Percentiles rank a stretch among this genome's conserved stretches.
Conservation (phyloP, 1,284 basidiomycete genomes). For the Ustilago vetiveriae region DNA sequence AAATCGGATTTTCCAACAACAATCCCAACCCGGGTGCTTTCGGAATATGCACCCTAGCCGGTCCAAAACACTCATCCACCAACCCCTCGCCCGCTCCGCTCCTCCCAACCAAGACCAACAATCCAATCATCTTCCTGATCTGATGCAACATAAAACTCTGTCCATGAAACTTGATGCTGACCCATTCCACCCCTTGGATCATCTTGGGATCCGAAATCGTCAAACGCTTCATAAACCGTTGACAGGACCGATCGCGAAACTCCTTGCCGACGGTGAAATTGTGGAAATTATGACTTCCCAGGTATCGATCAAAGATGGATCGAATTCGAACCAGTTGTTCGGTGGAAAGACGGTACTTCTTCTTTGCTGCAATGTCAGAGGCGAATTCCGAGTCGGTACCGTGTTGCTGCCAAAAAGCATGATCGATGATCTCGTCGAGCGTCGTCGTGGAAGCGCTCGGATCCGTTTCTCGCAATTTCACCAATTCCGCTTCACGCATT, state of each 20-base stretch:
- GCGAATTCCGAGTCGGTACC: conserved; percentile 41
- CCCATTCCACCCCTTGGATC: conserved; percentile 92
- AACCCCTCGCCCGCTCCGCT: conserved; percentile 54
- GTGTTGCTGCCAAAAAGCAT: conserved; percentile 62
- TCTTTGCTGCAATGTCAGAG: conserved; percentile 58
- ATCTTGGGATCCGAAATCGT: conserved; percentile 70
- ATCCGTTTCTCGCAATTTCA: conserved; percentile 1
- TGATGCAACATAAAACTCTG: conserved; percentile 99
- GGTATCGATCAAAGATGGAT: conserved; percentile 46
- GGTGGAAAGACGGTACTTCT: conserved; percentile 50
- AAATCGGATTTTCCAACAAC: conserved; percentile 90
- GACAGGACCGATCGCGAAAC: conserved; percentile 81
- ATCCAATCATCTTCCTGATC: conserved; percentile 93
- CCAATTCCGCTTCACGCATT: conserved; percentile 19
- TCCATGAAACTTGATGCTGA: conserved; percentile 90
- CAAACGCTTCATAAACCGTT: conserved; percentile 71
- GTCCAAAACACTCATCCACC: conserved; percentile 71
- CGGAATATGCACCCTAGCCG: conserved; percentile 84
- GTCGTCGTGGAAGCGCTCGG: conserved; percentile 8
- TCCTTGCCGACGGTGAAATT: conserved; percentile 93
- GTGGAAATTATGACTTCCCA: conserved; percentile 79
- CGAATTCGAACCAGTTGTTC: conserved; percentile 50
- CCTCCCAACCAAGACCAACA: conserved; percentile 74
- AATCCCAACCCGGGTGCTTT: conserved; percentile 96
- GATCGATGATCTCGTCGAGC: conserved; percentile 43